These are phyloP conservation scores for Amanita pseudoporphyria DNA, from an alignment of 768 basidiomycete genomes.

Conservation along the genomic window DNA sequence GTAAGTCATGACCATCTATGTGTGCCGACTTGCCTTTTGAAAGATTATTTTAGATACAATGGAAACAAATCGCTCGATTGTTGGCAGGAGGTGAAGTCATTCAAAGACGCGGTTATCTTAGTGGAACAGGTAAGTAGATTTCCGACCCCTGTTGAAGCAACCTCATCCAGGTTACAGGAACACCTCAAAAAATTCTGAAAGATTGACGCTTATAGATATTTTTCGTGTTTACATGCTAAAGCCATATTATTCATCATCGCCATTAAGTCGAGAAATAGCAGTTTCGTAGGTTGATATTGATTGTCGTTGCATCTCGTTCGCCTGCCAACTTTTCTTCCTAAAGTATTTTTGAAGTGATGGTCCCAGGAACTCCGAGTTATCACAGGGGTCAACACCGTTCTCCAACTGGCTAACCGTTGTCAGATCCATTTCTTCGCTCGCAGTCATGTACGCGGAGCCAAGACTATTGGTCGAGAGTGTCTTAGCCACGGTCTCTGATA, in stretches of 20 bases:
- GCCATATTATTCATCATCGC: slow-evolving; percentile 1
- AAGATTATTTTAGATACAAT: slow-evolving; percentile 29
- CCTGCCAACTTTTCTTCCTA: not conserved
- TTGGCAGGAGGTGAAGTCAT: slow-evolving; percentile 60
- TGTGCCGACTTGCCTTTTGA: slow-evolving; percentile 1
- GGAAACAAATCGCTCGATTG: slow-evolving; percentile 55
- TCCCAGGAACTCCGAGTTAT: not conserved
- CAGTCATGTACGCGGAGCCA: slow-evolving; percentile 1
- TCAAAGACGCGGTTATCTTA: slow-evolving; percentile 58
- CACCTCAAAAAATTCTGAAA: slow-evolving; percentile 53
- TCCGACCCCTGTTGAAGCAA: not conserved
- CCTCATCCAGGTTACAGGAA: slow-evolving; percentile 29
- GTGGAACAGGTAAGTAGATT: slow-evolving; percentile 51
- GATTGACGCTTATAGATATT: slow-evolving; percentile 7
- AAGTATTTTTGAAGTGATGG: not conserved
- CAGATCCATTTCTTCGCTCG: not conserved
- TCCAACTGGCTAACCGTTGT: not conserved
- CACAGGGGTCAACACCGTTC: not conserved
- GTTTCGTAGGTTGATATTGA: slow-evolving; percentile 6
- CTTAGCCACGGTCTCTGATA: not conserved
- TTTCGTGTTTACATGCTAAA: not conserved
- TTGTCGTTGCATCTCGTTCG: not conserved
- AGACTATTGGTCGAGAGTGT: not conserved
- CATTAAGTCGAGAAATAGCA: not conserved
- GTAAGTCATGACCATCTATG: slow-evolving; percentile 27